Evolutionary conservation across 164 flowering plant genomes (phyloP).

Genomic region (Magnolia officinalis): DNA sequence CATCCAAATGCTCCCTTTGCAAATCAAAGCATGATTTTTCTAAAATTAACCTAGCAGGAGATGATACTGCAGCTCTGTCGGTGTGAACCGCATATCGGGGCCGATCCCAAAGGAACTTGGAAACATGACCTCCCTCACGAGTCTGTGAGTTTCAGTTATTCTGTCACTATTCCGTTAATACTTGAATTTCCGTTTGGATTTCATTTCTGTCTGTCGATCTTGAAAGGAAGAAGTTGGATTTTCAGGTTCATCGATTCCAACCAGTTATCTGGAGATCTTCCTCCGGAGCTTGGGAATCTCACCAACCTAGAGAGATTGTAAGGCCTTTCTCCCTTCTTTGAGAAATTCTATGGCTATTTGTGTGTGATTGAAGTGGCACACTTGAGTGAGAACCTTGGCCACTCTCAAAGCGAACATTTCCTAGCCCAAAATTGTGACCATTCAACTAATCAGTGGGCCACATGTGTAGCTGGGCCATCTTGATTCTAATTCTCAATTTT

Average conservation of each 20-base stretch:
- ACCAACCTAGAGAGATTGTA: slow-evolving; percentile 26
- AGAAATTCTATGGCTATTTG: not conserved
- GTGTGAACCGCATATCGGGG: slow-evolving; percentile 31
- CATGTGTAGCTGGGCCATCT: too few relatives aligned
- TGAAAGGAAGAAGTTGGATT: not conserved
- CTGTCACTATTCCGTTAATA: not conserved
- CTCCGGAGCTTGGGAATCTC: slow-evolving; percentile 37
- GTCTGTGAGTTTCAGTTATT: slow-evolving; percentile 27
- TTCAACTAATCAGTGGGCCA: too few relatives aligned
- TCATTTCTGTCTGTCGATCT: not conserved
- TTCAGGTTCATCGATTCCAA: slow-evolving; percentile 33
- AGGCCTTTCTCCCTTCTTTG: not conserved
- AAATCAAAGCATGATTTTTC: too few relatives aligned
- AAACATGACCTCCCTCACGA: slow-evolving; percentile 40
- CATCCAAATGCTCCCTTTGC: too few relatives aligned
- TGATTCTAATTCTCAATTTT: too few relatives aligned
- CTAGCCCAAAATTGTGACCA: too few relatives aligned
- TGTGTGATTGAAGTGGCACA: too few relatives aligned
- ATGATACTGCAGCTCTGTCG: slow-evolving; percentile 45
- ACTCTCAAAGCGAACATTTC: too few relatives aligned
- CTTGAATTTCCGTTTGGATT: not conserved
- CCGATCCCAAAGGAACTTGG: slow-evolving; percentile 18
- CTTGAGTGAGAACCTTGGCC: too few relatives aligned
- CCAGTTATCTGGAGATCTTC: slow-evolving; percentile 29
- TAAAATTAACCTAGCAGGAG: not conserved